phyloP scores from a whole-genome alignment of 306 rosid species.

The Fagus sylvatica region DNA sequence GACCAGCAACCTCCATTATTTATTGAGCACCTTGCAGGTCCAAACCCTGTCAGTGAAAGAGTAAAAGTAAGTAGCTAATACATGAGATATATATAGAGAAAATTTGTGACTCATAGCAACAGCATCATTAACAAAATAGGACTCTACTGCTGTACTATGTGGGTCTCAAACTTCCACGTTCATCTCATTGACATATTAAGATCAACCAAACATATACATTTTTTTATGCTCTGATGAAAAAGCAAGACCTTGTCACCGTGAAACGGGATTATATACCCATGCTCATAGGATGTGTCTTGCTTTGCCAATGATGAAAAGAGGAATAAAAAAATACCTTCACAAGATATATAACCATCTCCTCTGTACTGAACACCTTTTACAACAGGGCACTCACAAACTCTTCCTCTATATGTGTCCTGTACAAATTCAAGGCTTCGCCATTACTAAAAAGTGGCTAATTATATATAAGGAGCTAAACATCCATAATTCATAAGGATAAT shows the following conservation, averaged over 20 bases:
- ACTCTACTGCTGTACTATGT: neutral
- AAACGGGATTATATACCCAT: neutral
- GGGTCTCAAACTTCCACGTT: neutral
- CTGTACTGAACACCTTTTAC: slow-evolving; percentile 77
- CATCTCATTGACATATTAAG: neutral
- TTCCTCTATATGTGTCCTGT: slow-evolving; percentile 97
- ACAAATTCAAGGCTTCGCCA: slow-evolving; percentile 2
- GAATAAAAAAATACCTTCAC: slow-evolving; percentile 52
- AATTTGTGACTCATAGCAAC: slow-evolving; percentile 14
- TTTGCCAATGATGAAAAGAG: neutral
- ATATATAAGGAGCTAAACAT: slow-evolving; percentile 3
- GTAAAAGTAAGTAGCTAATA: neutral
- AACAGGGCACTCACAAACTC: slow-evolving; percentile 91
- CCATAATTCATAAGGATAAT: neutral
- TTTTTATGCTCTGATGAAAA: neutral
- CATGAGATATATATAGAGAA: neutral
- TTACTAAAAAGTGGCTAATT: slow-evolving; percentile 11
- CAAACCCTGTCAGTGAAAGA: slow-evolving; percentile 65
- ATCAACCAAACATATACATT: neutral
- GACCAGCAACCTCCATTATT: slow-evolving; percentile 96
- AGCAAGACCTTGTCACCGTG: neutral
- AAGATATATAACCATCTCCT: slow-evolving; percentile 83
- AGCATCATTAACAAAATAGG: neutral
- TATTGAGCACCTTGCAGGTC: slow-evolving; percentile 85
- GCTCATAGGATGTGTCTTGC: neutral